Evolutionary conservation across 1,284 basidiomycete species (phyloP).

Genomic region (Schizopora paradoxa): DNA sequence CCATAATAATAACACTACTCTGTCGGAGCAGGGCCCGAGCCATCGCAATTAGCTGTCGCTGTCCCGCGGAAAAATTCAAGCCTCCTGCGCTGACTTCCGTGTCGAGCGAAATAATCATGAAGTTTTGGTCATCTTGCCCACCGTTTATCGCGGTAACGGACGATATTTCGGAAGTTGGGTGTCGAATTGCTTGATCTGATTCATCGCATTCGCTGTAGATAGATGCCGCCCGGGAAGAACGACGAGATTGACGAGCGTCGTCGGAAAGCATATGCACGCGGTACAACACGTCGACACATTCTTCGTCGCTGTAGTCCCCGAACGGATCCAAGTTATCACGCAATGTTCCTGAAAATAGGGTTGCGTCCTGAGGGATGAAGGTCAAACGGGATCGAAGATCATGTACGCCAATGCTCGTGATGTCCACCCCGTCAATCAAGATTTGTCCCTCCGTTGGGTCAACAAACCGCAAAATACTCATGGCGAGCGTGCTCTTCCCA

Average conservation of each 20-base stretch:
- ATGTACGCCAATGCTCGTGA: slow-evolving; percentile 80
- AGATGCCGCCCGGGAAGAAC: slow-evolving; percentile 45
- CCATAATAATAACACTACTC: slow-evolving; percentile 75
- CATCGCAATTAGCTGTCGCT: slow-evolving; percentile 79
- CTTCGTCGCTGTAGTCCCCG: slow-evolving; percentile 73
- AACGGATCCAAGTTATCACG: slow-evolving; percentile 88
- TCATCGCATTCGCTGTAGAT: slow-evolving; percentile 34
- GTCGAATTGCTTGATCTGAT: slow-evolving; percentile 21
- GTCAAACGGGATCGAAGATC: slow-evolving; percentile 69
- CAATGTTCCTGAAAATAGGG: slow-evolving; percentile 83
- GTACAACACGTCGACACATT: slow-evolving; percentile 62
- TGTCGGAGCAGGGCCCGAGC: slow-evolving; percentile 71
- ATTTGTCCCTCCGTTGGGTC: slow-evolving; percentile 81
- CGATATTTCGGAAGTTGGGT: slow-evolving; percentile 7
- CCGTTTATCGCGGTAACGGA: slow-evolving; percentile 9
- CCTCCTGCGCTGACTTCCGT: slow-evolving; percentile 76
- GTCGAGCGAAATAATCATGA: slow-evolving; percentile 59
- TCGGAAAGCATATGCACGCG: slow-evolving; percentile 61
- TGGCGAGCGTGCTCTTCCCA: slow-evolving; percentile 66
- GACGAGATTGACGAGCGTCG: slow-evolving; percentile 39
- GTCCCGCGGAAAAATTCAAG: slow-evolving; percentile 81
- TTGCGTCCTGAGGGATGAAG: slow-evolving; percentile 53
- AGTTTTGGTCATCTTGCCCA: slow-evolving; percentile 40
- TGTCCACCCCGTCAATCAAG: slow-evolving; percentile 84
- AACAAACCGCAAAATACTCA: slow-evolving; percentile 83